These are phyloP conservation scores for Telfairia occidentalis DNA, from an alignment of 331 rosid genomes.

Conservation along the genomic window DNA sequence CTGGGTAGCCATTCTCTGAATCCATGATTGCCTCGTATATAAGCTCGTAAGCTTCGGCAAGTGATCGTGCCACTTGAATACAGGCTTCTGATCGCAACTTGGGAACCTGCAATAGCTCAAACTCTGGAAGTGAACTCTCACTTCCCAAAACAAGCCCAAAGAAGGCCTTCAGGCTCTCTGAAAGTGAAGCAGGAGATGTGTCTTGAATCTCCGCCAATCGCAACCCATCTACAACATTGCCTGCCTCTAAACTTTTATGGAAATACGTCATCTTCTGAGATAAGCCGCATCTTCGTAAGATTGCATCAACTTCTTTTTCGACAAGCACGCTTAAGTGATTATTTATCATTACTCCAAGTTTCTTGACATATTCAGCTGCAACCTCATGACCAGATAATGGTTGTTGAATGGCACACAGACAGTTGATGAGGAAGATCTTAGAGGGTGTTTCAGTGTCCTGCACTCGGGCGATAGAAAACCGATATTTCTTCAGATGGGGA, in stretches of 20 bases:
- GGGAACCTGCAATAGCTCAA: constrained; percentile 93
- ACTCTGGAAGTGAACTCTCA: constrained; percentile 79
- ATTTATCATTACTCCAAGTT: constrained; percentile 63
- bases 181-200: constrained; percentile 52
- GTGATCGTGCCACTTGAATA: constrained; percentile 60
- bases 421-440: constrained; percentile 83
- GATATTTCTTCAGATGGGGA: background rate
- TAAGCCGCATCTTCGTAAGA: constrained; percentile 59
- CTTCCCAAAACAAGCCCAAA: constrained; percentile 84
- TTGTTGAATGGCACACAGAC: constrained; percentile 79
- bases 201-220: constrained; percentile 71
- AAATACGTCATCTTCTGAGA: constrained; percentile 58
- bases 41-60: constrained; percentile 73
- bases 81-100: constrained; percentile 82
- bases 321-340: constrained; percentile 60
- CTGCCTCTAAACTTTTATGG: constrained; percentile 24
- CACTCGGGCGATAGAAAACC: constrained; percentile 12
- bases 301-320: constrained; percentile 68
- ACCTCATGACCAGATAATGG: constrained; percentile 67
- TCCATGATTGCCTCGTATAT: constrained; percentile 77
- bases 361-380: constrained; percentile 65
- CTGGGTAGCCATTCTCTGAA: constrained; percentile 74
- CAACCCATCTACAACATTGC: constrained; percentile 16
- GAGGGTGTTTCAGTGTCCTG: constrained; percentile 83
- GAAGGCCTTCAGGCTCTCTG: constrained; percentile 65